Evolutionary conservation across 2,329 filamentous ascomycete species (phyloP).

Genomic region (Xylaria sp.): DNA sequence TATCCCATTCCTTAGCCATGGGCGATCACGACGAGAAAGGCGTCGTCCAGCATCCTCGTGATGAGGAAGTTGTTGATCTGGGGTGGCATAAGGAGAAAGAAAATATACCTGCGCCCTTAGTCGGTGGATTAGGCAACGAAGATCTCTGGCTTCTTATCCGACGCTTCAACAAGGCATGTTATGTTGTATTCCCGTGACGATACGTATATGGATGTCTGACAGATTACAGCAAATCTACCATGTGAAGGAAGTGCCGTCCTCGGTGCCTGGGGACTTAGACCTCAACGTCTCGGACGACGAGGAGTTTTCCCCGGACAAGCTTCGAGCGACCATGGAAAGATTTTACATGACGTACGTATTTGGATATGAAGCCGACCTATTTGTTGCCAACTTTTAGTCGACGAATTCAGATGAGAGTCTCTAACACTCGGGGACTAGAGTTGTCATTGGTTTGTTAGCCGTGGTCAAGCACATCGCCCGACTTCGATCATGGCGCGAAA

Average conservation of each 20-base stretch:
- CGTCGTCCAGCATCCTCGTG: slow-evolving; percentile 56
- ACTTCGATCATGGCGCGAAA: slow-evolving; percentile 82
- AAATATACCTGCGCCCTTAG: slow-evolving; percentile 67
- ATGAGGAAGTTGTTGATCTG: slow-evolving; percentile 69
- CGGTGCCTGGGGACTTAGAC: slow-evolving; percentile 75
- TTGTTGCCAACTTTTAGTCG: not conserved
- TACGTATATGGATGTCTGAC: slow-evolving; percentile 2
- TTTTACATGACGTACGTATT: slow-evolving; percentile 76
- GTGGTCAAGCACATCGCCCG: slow-evolving; percentile 79
- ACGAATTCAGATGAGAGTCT: not conserved
- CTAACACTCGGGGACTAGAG: slow-evolving; percentile 41
- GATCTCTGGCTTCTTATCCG: slow-evolving; percentile 77
- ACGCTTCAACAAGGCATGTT: slow-evolving; percentile 76
- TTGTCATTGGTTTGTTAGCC: slow-evolving; percentile 73
- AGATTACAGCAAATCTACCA: slow-evolving; percentile 62
- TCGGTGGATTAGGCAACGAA: slow-evolving; percentile 76
- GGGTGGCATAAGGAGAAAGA: slow-evolving; percentile 74
- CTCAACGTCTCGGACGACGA: slow-evolving; percentile 84
- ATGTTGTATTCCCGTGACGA: slow-evolving; percentile 2
- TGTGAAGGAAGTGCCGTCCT: slow-evolving; percentile 72
- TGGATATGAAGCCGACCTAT: not conserved
- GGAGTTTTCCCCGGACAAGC: slow-evolving; percentile 85
- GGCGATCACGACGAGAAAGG: slow-evolving; percentile 57
- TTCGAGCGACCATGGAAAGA: slow-evolving; percentile 80
- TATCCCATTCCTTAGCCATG: slow-evolving; percentile 58